Evolutionary conservation across 768 basidiomycete genomes (phyloP).

Genomic region (Panellus pusillus): DNA sequence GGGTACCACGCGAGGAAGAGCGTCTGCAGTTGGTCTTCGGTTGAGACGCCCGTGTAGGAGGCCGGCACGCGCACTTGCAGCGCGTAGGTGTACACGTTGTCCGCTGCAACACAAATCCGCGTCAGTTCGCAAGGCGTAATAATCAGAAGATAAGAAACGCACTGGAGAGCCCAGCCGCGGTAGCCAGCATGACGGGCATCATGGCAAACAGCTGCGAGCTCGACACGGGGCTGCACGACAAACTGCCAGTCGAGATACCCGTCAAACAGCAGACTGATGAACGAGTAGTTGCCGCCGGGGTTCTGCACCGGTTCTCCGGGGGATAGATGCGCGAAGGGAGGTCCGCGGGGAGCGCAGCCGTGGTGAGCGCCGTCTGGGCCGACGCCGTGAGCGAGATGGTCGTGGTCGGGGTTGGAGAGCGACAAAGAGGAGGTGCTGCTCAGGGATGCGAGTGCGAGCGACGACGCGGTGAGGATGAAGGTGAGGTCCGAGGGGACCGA

Average conservation of each 20-base stretch:
- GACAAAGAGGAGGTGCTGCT: slow-evolving; percentile 27
- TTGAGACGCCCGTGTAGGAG: slow-evolving; percentile 47
- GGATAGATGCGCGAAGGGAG: slow-evolving; percentile 66
- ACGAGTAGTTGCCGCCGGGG: slow-evolving; percentile 31
- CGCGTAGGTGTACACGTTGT: slow-evolving; percentile 46
- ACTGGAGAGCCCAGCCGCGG: slow-evolving; percentile 35
- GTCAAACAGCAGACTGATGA: slow-evolving; percentile 70
- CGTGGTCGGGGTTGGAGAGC: slow-evolving; percentile 44
- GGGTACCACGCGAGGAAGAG: slow-evolving; percentile 76
- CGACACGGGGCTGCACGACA: slow-evolving; percentile 56
- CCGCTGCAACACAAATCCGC: slow-evolving; percentile 28
- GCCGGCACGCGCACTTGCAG: slow-evolving; percentile 70
- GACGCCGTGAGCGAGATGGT: slow-evolving; percentile 26
- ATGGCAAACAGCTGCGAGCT: slow-evolving; percentile 78
- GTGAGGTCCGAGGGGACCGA: slow-evolving; percentile 42
- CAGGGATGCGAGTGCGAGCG: slow-evolving; percentile 40
- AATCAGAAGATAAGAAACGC: slow-evolving; percentile 19
- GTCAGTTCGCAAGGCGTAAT: not conserved
- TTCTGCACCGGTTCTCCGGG: slow-evolving; percentile 6
- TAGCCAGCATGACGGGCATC: slow-evolving; percentile 47
- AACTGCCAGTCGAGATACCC: slow-evolving; percentile 63
- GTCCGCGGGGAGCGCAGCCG: slow-evolving; percentile 51
- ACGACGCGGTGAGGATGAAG: slow-evolving; percentile 44
- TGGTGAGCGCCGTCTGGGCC: slow-evolving; percentile 25
- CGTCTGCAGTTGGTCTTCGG: slow-evolving; percentile 58